These are phyloP conservation scores for Pythium myriotylum DNA, from an alignment of 352 stramenopile species.

Conservation along the genomic window DNA sequence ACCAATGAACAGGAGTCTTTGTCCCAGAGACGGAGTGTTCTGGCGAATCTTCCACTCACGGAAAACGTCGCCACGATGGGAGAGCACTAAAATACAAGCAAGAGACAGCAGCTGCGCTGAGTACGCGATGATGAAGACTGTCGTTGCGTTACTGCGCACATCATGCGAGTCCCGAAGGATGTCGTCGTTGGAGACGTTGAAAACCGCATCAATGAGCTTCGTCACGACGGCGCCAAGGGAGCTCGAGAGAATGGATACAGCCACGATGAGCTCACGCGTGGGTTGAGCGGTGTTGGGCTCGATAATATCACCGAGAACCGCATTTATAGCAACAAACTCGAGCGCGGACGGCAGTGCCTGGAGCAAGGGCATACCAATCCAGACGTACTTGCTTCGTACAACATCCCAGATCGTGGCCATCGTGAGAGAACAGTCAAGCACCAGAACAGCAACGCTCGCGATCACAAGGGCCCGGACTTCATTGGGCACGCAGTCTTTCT, in stretches of 20 bases:
- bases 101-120: conserved; percentile 48
- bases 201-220: conserved; percentile 64
- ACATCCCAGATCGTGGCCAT: too few relatives aligned
- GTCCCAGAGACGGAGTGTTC: conserved; percentile 23
- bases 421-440: too few relatives aligned
- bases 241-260: conserved; percentile 44
- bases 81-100: conserved; percentile 46
- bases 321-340: too few relatives aligned
- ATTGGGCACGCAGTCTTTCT: too few relatives aligned
- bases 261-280: conserved; percentile 47
- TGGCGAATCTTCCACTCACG: conserved; percentile 34
- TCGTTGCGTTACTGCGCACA: conserved; percentile 44
- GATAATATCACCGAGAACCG: conserved; percentile 43
- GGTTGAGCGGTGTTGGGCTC: conserved; percentile 36
- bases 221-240: conserved; percentile 51
- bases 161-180: conserved; percentile 47
- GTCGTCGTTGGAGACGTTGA: conserved; percentile 52
- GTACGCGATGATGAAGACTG: conserved; percentile 61
- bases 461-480: too few relatives aligned
- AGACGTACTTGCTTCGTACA: too few relatives aligned
- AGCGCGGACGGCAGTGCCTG: too few relatives aligned
- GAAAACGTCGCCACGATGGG: conserved; percentile 31
- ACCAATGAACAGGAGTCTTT: conserved; percentile 27
- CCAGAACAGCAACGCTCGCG: too few relatives aligned
- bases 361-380: too few relatives aligned